Conservation (phyloP, 192 early-diverging fungal species). For the Gamsiella multidivaricata region DNA sequence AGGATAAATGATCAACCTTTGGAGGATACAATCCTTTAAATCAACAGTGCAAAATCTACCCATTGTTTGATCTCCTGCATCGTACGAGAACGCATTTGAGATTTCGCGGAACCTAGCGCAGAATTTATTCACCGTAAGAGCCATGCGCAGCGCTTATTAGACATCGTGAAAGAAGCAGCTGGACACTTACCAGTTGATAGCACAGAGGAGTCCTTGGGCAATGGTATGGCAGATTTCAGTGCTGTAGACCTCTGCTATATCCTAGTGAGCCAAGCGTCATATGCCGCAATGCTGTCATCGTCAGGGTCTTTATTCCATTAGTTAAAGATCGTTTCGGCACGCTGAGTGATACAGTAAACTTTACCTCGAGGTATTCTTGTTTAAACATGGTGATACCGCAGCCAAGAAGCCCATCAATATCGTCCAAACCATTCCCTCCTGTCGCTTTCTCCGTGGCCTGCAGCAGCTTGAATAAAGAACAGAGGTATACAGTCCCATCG, state of each 20-base stretch:
- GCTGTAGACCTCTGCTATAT: slow-evolving; percentile 34
- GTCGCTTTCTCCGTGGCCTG: slow-evolving; percentile 76
- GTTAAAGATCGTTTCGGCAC: too few relatives aligned
- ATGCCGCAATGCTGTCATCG: not conserved
- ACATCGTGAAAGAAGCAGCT: too few relatives aligned
- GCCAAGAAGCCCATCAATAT: slow-evolving; percentile 77
- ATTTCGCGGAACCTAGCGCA: slow-evolving; percentile 75
- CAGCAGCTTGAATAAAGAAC: slow-evolving; percentile 74
- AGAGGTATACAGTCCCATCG: slow-evolving; percentile 64
- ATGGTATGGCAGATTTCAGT: slow-evolving; percentile 54
- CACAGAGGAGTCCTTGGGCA: slow-evolving; percentile 54
- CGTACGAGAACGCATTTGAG: slow-evolving; percentile 69
- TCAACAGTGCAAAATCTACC: slow-evolving; percentile 6
- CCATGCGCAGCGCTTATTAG: too few relatives aligned
- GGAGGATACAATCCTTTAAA: too few relatives aligned
- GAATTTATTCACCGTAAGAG: too few relatives aligned
- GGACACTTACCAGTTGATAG: slow-evolving; percentile 64
- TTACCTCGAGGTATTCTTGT: slow-evolving; percentile 50
- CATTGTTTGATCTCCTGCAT: slow-evolving; percentile 47
- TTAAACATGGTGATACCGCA: slow-evolving; percentile 70
- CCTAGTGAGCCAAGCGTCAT: not conserved
- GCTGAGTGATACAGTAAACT: not conserved
- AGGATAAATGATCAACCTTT: too few relatives aligned
- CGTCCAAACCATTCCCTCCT: slow-evolving; percentile 61
- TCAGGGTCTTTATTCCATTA: too few relatives aligned